A percentile compares a stretch with the other conserved stretches of the same genome.
These are phyloP conservation scores for Neostapfia colusana DNA, from an alignment of 176 grass and related monocot species.

Conservation along the genomic window DNA sequence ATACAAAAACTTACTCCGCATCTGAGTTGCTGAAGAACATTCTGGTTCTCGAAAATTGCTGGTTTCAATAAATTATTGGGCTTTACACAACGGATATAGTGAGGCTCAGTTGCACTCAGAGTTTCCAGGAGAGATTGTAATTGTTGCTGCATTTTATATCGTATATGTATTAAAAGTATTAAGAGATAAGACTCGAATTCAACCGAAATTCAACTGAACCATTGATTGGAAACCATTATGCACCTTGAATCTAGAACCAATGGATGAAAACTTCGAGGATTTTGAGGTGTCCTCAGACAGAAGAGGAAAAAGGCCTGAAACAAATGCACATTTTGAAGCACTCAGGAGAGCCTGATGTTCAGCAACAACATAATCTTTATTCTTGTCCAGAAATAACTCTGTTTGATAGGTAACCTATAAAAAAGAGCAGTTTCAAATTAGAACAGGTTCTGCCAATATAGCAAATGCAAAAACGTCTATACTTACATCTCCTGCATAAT, in stretches of 20 bases:
- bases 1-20: constrained; percentile 80
- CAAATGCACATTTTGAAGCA: constrained; percentile 83
- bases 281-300: constrained; percentile 79
- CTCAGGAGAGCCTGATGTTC: constrained; percentile 85
- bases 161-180: constrained; percentile 22
- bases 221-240: constrained; percentile 18
- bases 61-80: constrained; percentile 96
- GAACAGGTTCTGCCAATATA: constrained; percentile 8
- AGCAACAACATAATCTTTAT: constrained; percentile 99
- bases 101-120: constrained; percentile 86
- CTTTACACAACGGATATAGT: constrained; percentile 99
- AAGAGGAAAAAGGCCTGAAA: constrained; percentile 75
- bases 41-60: constrained; percentile 88
- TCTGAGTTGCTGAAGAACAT: constrained; percentile 96
- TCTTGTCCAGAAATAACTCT: constrained; percentile 94
- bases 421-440: constrained; percentile 23
- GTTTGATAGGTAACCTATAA: constrained; percentile 96
- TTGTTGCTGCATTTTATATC: constrained; percentile 82
- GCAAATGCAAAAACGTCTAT: constrained; percentile 25
- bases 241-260: constrained; percentile 96
- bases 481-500: constrained; percentile 98
- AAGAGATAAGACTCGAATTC: constrained; percentile 2
- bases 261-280: constrained; percentile 98
- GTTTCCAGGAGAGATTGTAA: constrained; percentile 90
- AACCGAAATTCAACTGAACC: constrained; percentile 30